Evolutionary conservation across 1,284 basidiomycete species (phyloP).

Genomic region (Apiotrichum laibachii): DNA sequence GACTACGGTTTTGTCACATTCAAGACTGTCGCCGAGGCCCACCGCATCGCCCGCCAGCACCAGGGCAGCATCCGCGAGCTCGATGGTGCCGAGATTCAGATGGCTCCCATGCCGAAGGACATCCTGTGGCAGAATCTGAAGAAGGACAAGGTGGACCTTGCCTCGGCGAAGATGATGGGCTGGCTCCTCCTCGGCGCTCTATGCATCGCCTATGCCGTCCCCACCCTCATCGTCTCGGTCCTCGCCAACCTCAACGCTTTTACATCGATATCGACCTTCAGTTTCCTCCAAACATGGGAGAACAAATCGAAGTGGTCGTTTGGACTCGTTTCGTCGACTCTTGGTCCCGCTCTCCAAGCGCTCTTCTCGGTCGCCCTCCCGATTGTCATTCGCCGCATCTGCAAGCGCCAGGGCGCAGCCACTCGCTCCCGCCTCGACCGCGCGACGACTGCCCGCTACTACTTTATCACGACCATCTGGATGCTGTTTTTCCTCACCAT

Average conservation of each 20-base stretch:
- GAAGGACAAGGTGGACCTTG: conserved; percentile 64
- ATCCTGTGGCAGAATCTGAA: conserved; percentile 81
- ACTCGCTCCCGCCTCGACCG: conserved; percentile 78
- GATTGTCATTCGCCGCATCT: conserved; percentile 77
- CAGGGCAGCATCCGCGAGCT: conserved; percentile 46
- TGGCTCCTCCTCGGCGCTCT: conserved; percentile 70
- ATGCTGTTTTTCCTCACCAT: conserved; percentile 82
- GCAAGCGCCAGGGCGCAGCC: conserved; percentile 65
- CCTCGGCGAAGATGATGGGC: conserved; percentile 67
- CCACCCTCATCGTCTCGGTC: conserved; percentile 66
- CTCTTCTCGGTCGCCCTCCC: conserved; percentile 86
- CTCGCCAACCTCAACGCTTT: conserved; percentile 66
- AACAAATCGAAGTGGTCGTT: conserved; percentile 44
- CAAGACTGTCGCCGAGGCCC: conserved; percentile 84
- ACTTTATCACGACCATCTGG: conserved; percentile 78
- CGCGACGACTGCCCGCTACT: conserved; percentile 84
- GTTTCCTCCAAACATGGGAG: background rate
- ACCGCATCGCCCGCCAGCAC: conserved; percentile 50
- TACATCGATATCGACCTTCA: background rate
- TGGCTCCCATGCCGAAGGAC: conserved; percentile 50
- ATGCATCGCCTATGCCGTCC: conserved; percentile 90
- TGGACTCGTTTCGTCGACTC: conserved; percentile 71
- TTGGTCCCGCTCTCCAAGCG: conserved; percentile 81
- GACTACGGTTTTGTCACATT: conserved; percentile 92
- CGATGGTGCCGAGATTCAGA: conserved; percentile 43